These are phyloP conservation scores for Volvox carteri DNA, from an alignment of 163 green algal species.

Conservation along the genomic window DNA sequence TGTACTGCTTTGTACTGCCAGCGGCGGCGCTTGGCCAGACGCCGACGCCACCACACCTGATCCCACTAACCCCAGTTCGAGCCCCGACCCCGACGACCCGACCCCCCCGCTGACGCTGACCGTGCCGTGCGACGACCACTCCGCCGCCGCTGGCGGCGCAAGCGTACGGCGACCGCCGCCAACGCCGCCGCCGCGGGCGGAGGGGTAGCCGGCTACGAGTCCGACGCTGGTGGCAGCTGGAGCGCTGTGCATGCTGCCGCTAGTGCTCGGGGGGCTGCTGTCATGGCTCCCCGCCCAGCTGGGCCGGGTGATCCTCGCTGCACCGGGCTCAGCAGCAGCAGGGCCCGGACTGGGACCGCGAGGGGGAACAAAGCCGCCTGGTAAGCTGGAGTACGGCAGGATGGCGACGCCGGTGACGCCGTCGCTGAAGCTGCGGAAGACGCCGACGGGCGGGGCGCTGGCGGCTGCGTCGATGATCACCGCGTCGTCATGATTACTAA, in stretches of 20 bases:
- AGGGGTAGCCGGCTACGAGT: neutral
- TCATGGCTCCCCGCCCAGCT: conserved; percentile 12
- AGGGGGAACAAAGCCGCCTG: neutral
- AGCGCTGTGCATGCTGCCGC: neutral
- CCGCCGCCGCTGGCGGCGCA: neutral
- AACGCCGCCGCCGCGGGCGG: neutral
- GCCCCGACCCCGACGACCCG: neutral
- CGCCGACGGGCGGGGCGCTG: neutral
- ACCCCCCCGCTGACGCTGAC: neutral
- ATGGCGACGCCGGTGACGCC: neutral
- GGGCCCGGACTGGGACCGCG: neutral
- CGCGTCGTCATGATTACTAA: no score
- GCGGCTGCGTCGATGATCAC: neutral
- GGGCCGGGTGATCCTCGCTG: no score
- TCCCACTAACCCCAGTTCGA: neutral
- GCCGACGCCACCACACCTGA: neutral
- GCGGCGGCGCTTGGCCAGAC: neutral
- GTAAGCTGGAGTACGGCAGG: neutral
- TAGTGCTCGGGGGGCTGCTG: conserved; percentile 28
- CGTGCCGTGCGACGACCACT: neutral
- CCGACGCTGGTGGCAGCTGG: neutral
- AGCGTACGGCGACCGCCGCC: neutral
- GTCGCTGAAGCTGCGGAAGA: neutral
- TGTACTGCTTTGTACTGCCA: neutral
- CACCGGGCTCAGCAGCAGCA: neutral